Evolutionary conservation across 257 asterid genomes (phyloP).

Genomic region (Solanum sitiens): DNA sequence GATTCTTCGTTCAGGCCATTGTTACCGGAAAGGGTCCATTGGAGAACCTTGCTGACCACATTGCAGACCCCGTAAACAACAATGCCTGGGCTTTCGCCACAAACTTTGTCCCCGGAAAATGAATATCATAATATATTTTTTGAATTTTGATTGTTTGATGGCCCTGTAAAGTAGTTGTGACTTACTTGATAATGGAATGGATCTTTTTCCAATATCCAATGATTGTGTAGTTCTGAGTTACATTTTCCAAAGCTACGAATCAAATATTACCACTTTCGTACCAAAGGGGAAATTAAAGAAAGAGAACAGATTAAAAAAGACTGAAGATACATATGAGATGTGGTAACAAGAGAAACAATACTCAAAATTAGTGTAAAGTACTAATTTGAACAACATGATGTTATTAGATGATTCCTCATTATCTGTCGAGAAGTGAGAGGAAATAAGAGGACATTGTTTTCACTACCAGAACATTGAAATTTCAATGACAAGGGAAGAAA

Average conservation of each 20-base stretch:
- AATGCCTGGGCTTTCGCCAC: background rate
- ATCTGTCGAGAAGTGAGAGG: background rate
- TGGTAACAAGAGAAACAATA: background rate
- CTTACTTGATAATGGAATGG: background rate
- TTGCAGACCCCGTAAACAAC: constrained; percentile 38
- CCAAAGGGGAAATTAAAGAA: background rate
- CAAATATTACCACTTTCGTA: background rate
- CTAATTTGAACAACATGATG: background rate
- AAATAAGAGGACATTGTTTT: background rate
- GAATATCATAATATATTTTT: background rate
- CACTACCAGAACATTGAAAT: background rate
- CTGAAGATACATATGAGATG: background rate
- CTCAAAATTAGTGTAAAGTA: background rate
- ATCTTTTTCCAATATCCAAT: background rate
- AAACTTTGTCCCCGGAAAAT: background rate
- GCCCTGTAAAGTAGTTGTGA: background rate
- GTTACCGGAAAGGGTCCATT: constrained; percentile 58
- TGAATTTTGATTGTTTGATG: background rate
- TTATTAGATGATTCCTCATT: background rate
- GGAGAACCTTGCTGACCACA: constrained; percentile 63
- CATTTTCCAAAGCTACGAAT: background rate
- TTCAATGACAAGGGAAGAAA: background rate
- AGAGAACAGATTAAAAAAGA: background rate
- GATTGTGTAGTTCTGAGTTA: background rate
- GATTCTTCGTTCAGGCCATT: constrained; percentile 57